These are phyloP conservation scores for Umbelopsis ramanniana DNA, from an alignment of 192 early-diverging fungal species.

Conservation along the genomic window DNA sequence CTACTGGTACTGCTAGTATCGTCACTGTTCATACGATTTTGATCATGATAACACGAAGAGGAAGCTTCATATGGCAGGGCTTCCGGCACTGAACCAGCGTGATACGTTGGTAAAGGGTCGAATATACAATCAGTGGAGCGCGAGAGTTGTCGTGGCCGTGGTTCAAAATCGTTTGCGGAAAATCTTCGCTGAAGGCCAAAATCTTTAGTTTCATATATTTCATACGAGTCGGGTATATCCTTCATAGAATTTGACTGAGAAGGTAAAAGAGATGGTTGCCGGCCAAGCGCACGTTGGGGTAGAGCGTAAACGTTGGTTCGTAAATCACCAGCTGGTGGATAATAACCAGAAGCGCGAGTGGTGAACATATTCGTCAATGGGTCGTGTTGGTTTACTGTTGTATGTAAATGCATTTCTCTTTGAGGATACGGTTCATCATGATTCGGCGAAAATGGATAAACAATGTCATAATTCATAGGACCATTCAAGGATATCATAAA, in stretches of 20 bases:
- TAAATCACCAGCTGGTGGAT: not conserved
- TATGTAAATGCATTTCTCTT: not conserved
- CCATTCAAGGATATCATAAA: not conserved
- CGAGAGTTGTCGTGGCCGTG: not conserved
- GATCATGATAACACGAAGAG: not conserved
- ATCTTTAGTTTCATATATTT: not conserved
- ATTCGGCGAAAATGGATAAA: not conserved
- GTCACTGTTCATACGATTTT: not conserved
- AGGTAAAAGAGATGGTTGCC: not conserved
- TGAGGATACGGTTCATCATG: not conserved
- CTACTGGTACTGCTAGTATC: constrained; percentile 14
- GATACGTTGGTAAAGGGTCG: not conserved
- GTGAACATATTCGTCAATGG: not conserved
- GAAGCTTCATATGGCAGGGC: not conserved
- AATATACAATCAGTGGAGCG: constrained; percentile 2
- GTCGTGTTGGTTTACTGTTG: not conserved
- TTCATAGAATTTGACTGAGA: not conserved
- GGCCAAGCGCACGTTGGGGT: not conserved
- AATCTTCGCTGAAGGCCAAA: not conserved
- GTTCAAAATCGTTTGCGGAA: not conserved
- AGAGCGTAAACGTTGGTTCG: not conserved
- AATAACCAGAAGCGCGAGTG: not conserved
- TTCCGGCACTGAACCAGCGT: not conserved
- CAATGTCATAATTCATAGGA: constrained; percentile 17
- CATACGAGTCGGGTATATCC: not conserved